Evolutionary conservation across 2,329 filamentous ascomycete genomes (phyloP).

Genomic region (Botryotinia globosa): DNA sequence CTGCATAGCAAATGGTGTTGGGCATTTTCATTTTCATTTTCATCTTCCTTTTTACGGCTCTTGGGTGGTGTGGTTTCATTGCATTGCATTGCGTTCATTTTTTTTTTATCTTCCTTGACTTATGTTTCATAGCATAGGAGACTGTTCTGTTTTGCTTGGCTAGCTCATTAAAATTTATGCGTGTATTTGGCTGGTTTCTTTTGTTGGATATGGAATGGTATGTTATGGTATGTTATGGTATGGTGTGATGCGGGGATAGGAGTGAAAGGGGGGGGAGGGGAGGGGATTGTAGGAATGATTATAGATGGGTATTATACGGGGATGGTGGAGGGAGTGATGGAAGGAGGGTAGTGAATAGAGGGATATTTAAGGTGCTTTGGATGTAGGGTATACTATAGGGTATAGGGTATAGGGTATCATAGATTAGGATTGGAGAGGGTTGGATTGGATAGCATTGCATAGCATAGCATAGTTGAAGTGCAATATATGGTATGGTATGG

Average conservation of each 20-base stretch:
- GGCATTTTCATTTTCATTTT: neutral
- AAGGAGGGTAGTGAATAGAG: neutral
- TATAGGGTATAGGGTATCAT: too few relatives aligned
- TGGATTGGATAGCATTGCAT: neutral
- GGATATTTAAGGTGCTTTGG: neutral
- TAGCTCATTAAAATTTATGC: neutral
- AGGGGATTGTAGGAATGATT: neutral
- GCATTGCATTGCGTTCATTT: neutral
- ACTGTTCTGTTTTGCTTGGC: neutral
- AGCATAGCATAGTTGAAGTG: neutral
- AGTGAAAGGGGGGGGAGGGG: too few relatives aligned
- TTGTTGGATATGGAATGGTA: neutral
- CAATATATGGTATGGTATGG: neutral
- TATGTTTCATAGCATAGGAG: neutral
- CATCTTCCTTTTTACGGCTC: neutral
- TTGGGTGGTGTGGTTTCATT: neutral
- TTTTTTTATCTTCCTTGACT: neutral
- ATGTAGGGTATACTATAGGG: too few relatives aligned
- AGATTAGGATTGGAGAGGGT: neutral
- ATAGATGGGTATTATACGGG: neutral
- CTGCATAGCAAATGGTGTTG: slow-evolving; percentile 14
- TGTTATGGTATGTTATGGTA: neutral
- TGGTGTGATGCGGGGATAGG: neutral
- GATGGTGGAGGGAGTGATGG: too few relatives aligned
- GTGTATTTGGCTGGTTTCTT: neutral